Base-by-base conservation (phyloP, 1,139 yeast genomes). In the Arxiozyma heterogenica region DNA sequence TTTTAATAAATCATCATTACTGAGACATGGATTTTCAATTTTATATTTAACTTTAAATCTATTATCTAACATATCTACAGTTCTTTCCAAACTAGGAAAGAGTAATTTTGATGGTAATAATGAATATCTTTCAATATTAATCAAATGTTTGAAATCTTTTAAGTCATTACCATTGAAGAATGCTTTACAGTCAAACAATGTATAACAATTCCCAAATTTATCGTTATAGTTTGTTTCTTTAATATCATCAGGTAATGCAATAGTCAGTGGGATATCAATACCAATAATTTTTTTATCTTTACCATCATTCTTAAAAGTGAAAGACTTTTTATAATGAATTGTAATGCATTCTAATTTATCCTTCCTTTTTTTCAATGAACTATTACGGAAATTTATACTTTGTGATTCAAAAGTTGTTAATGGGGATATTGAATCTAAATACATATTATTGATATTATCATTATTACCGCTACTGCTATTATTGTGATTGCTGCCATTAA, bases 161-260 rank as follows among this genome's bases (percentile, higher is more conserved):
- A 41, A 53, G 44, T 46, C 53, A 49, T 44, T 59, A 52, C 22
- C 52, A 39, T 25, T 56, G 41, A 66, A 68, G 23, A 53, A 53
- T 3, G 63, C 65, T 15, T 56, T 58, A 49, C 70, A 68, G 51
- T 68, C 71, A 21, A 68, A 52, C 3, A 59, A 47, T 0, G 70
- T 67, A 30, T 58, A 55, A 41, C 66, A 60, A 42, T 59, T 59
- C 3, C 73, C 72, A 53, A 67, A 71, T 41, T 58, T 61, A 8
- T 62, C 50, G 45, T 72, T 69, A 44, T 63, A 70, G 42, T 71
- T 68, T 1, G 76, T 73, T 27, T 83, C 75, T 9, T 75, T 71
- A 6, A 81, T 72, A 54, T 80, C 81, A 54, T 74, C 75, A 0
- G 82, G 83, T n/a, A 83, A 65, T 0, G 83, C 83, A 41, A 83